A percentile compares a stretch with the other conserved stretches of the same genome.
Conservation (phyloP, 495 filamentous ascomycete genomes). For the Penicillium samsonianum region DNA sequence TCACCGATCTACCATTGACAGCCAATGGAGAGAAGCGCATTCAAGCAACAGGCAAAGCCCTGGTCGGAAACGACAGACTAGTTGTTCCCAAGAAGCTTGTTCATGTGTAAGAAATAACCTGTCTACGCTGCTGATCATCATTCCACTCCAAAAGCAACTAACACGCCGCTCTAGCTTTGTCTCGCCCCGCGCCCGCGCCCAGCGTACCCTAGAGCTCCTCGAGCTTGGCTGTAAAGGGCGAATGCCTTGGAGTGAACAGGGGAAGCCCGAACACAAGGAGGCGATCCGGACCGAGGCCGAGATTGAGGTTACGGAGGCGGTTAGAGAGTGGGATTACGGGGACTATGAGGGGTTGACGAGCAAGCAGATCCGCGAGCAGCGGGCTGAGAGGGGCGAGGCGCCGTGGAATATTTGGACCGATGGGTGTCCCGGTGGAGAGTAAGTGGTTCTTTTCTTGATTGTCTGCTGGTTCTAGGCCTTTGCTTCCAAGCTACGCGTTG, state of each 20-base stretch:
- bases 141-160: background rate
- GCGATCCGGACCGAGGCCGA: conserved; percentile 51
- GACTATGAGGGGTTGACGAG: conserved; percentile 90
- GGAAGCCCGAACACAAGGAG: conserved; percentile 39
- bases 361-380: conserved; percentile 62
- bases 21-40: conserved; percentile 84
- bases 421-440: conserved; percentile 72
- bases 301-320: conserved; percentile 71
- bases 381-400: conserved; percentile 41
- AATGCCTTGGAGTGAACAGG: conserved; percentile 54
- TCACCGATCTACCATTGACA: conserved; percentile 83
- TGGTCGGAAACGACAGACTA: conserved; percentile 81
- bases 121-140: background rate
- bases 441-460: conserved; percentile 26
- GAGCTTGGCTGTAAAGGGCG: conserved; percentile 55
- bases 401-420: conserved; percentile 84
- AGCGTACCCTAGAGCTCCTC: conserved; percentile 83
- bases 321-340: conserved; percentile 96
- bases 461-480: conserved; percentile 4
- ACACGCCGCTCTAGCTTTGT: conserved; percentile 60
- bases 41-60: conserved; percentile 73
- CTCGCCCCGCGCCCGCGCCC: conserved; percentile 82
- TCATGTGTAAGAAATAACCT: conserved; percentile 56
- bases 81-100: conserved; percentile 82
- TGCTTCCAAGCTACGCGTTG: background rate